These are phyloP conservation scores for Piper longum DNA, from an alignment of 164 flowering plant species.

Conservation along the genomic window DNA sequence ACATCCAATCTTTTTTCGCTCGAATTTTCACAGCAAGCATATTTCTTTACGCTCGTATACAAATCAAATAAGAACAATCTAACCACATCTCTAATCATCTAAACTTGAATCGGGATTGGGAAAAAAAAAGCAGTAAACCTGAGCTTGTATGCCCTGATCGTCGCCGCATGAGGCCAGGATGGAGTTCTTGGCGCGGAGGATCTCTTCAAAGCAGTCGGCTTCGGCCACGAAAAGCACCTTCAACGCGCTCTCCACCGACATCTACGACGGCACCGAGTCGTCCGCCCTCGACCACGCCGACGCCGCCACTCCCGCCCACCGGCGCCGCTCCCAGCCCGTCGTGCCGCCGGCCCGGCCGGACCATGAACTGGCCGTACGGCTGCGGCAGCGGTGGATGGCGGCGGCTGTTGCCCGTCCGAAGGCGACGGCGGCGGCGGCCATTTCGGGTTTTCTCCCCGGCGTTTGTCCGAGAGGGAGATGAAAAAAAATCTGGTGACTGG, in stretches of 20 bases:
- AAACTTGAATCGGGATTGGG: neutral
- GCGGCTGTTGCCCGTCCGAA: too few relatives aligned
- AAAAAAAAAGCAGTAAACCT: conserved; percentile 24
- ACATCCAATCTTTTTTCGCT: too few relatives aligned
- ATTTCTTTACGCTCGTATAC: neutral
- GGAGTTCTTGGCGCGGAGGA: conserved; percentile 74
- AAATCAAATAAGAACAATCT: too few relatives aligned
- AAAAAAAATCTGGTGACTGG: too few relatives aligned
- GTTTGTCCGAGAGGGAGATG: too few relatives aligned
- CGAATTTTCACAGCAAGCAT: too few relatives aligned
- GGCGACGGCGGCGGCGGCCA: too few relatives aligned
- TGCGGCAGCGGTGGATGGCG: too few relatives aligned
- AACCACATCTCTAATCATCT: neutral
- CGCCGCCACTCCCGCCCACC: neutral
- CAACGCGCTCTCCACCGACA: conserved; percentile 83
- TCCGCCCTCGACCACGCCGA: conserved; percentile 28
- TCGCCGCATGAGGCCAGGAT: conserved; percentile 57
- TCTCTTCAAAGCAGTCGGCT: conserved; percentile 77
- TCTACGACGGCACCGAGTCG: conserved; percentile 65
- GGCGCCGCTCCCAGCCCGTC: neutral
- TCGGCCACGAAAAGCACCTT: conserved; percentile 77
- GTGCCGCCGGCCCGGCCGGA: too few relatives aligned
- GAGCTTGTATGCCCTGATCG: conserved; percentile 49
- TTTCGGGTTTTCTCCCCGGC: too few relatives aligned
- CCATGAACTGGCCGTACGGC: too few relatives aligned